Base-by-base conservation (phyloP, 306 rosid species). In the Trifolium pratense region DNA sequence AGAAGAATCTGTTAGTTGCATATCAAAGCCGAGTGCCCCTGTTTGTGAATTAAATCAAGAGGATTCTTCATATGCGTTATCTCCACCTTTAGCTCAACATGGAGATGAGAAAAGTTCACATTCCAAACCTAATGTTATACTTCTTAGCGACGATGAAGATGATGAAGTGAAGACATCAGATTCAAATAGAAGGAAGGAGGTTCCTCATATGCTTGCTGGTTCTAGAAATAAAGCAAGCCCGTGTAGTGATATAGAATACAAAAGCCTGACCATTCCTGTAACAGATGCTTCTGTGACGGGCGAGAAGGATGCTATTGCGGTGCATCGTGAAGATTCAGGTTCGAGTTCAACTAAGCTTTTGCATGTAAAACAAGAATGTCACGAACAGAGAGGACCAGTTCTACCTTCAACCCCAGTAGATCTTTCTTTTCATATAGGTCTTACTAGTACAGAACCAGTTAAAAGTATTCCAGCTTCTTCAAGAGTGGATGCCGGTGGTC, bases 111-210 rank as follows among this genome's bases (percentile, higher is more conserved):
- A 74, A 79, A 68, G 81, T 78, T 74, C 85, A 52, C 80, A 43
- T 25, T n/a, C 15, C 70, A 56, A 68, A 64, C 77, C 45, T 26
- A 85, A 76, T 83, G 56, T 91, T 68, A 95, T 95, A 75, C 81
- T 88, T 82, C 89, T 89, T 40, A 92, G 96, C 69, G 97, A 95
- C 13, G 97, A 94, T 70, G 96, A 91, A 75, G 83, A 80, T 69
- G 96, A 87, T 75, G 88, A 83, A 59, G 81, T 75, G 36, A 80
- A 78, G 76, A 75, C 80, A 74, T 53, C 59, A 15, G 67, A 75
- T 71, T 71, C 89, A 78, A 82, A 78, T 77, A 71, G 77, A 46
- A 69, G 68, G 68, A 80, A 63, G 37, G 91, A 79, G 49, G 71
- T 57, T 75, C 46, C 84, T 68, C 76, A 71, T 71, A 62, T 79